Conservation (phyloP, 2,329 filamentous ascomycete genomes). For the Colletotrichum sp. region DNA sequence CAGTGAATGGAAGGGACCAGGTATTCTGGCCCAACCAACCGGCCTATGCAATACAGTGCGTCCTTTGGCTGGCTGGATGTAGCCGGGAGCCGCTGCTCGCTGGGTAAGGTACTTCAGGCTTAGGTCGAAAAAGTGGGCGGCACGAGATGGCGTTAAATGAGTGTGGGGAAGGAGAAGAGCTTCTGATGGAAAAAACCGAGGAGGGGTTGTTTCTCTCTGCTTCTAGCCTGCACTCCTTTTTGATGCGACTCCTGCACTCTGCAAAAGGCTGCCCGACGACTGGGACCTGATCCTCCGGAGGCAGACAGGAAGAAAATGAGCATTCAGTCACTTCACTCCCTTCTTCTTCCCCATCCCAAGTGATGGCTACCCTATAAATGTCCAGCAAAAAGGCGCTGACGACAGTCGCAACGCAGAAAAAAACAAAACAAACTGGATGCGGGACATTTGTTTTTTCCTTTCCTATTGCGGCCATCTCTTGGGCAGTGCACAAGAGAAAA, state of each 20-base stretch:
- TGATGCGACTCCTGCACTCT: not conserved
- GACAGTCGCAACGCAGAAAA: not conserved
- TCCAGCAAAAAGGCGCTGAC: not conserved
- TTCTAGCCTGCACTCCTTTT: not conserved
- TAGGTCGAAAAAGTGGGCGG: not conserved
- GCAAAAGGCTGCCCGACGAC: not conserved
- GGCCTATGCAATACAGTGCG: not conserved
- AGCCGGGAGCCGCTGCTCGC: not conserved
- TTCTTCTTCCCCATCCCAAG: not conserved
- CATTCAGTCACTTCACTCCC: not conserved
- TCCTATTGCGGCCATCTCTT: constrained; percentile 8
- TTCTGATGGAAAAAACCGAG: constrained; percentile 6
- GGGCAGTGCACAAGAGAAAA: not conserved
- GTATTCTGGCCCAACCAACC: not conserved
- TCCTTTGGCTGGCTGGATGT: not conserved
- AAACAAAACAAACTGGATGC: constrained; percentile 4
- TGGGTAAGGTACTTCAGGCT: not conserved
- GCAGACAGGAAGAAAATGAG: not conserved
- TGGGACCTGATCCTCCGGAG: not conserved
- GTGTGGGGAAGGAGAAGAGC: constrained; percentile 20
- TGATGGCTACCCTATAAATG: not conserved
- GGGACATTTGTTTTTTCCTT: constrained; percentile 17
- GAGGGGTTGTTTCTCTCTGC: constrained; percentile 15
- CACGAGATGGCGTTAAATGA: constrained; percentile 15
- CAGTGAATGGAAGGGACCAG: not conserved